Conservation (phyloP, 2,329 filamentous ascomycete genomes). For the Tothia fuscella region DNA sequence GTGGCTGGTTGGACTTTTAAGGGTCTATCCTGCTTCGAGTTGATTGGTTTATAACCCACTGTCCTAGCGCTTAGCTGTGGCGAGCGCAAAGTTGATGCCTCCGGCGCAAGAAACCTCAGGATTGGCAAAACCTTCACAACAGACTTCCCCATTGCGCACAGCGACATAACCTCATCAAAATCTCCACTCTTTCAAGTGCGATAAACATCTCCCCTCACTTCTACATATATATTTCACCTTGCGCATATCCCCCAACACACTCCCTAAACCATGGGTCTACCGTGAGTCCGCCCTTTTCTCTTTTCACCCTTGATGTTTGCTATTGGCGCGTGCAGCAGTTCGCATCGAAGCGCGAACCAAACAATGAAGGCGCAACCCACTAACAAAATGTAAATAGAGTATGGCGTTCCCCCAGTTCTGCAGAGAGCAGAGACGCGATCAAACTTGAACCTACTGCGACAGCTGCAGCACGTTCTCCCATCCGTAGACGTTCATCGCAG, state of each 20-base stretch:
- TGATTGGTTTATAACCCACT: too few species aligned
- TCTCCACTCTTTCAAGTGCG: neutral
- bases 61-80: too few species aligned
- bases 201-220: neutral
- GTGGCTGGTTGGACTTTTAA: too few species aligned
- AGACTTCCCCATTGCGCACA: neutral
- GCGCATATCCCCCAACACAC: constrained; percentile 12
- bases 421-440: constrained; percentile 30
- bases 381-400: constrained; percentile 27
- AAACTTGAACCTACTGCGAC: constrained; percentile 42
- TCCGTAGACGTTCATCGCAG: too few species aligned
- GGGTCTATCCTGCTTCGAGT: too few species aligned
- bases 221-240: constrained; percentile 11
- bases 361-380: neutral
- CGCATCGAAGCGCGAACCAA: constrained; percentile 7
- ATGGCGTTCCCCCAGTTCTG: constrained; percentile 41
- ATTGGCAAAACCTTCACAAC: neutral
- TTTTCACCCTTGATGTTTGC: constrained; percentile 12
- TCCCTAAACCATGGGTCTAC: constrained; percentile 34
- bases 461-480: too few species aligned
- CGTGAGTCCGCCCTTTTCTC: constrained; percentile 26
- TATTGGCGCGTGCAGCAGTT: constrained; percentile 9
- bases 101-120: neutral
- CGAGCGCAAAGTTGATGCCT: neutral
- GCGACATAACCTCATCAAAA: neutral